Evolutionary conservation across 257 asterid species (phyloP), one percentile per base, ranked within the genome.

Genomic region (Salvia splendens): DNA sequence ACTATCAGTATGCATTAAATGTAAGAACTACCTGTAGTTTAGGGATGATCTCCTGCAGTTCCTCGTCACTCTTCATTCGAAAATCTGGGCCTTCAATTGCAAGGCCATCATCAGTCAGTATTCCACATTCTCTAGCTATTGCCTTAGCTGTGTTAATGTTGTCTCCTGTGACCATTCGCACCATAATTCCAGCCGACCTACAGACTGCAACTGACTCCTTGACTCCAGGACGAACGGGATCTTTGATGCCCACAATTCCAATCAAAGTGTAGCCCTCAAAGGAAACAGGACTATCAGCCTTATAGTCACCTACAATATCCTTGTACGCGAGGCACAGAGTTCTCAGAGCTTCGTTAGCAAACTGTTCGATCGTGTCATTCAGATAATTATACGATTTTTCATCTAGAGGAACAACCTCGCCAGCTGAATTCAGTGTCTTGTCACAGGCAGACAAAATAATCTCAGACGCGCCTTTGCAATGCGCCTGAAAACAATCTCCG

Each of bases 91-190:
- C 97, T 82, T 91, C 97, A 38, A 87, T 88, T 16, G 96, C 96
- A 68, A 86, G 72, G 14, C 96, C 97, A 72, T 84, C 86, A 58
- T 82, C 87, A 48, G 95, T 87, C 59, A 88, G 67, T 74, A 91
- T 91, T 61, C 97, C 97, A 77, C 97, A 91, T 74, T 91, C 97
- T 78, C 85, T 83, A 65, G 97, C 97, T 74, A 91, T 88, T 11
- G 97, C 97, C 82, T 84, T 91, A 11, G 97, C 97, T 8, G 97
- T 91, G 75, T 82, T 85, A 56, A 91, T 89, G 75, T 91, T 91
- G 71, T 91, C 97, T 40, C 97, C 97, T 1, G 97, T 91, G 55
- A 91, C 95, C 97, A 91, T 91, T 66, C 97, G 74, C 65, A 91
- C 97, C 35, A 64, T 73, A 65, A 90, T 86, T 49, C 97, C 97